Base-by-base conservation (phyloP, 306 rosid species). In the Cucumis hystrix region DNA sequence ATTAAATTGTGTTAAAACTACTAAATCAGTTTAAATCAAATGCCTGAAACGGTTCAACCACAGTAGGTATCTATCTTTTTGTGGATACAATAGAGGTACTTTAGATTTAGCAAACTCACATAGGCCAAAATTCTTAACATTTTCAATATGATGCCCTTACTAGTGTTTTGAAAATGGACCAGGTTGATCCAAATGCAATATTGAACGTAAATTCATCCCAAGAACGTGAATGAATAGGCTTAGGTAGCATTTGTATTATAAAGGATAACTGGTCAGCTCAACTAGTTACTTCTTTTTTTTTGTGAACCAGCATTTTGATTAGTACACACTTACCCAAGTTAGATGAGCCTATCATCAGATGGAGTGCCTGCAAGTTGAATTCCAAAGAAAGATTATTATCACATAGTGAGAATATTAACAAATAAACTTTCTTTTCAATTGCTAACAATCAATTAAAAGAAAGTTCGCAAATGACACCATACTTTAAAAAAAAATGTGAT, bases 311-410 rank as follows among this genome's bases (percentile, higher is more conserved):
- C 77, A 74, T 51, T 81, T 87, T 71, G 8, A 25, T 20, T 71
- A 28, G 60, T 49, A 16, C 3, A 57, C 8, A 15, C 41, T 35
- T 88, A 90, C 96, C 96, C 68, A 83, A 80, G 86, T 84, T 90
- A 81, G 93, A 88, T 78, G 87, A 78, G 77, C 88, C 87, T 20
- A 90, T 66, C 91, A 90, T 78, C 76, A 90, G 80, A 83, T 88
- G 92, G 51, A 90, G 87, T 41, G 85, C 96, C 96, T 90, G 89
- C 87, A 84, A 57, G 80, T 61, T 76, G 52, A 54, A 78, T 37
- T 28, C 56, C 71, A 12, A 66, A 79, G 68, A 84, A 61, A 73
- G 41, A 49, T 39, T 37, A 71, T 15, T 40, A 39, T 54, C 67
- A 6, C 61, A 68, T 52, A 25, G 82, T 60, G 43, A 28, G 49